A percentile compares a stretch with the other conserved stretches of the same genome.
phyloP scores from a whole-genome alignment of 805 yeast species.

The Lachancea mirantina region DNA sequence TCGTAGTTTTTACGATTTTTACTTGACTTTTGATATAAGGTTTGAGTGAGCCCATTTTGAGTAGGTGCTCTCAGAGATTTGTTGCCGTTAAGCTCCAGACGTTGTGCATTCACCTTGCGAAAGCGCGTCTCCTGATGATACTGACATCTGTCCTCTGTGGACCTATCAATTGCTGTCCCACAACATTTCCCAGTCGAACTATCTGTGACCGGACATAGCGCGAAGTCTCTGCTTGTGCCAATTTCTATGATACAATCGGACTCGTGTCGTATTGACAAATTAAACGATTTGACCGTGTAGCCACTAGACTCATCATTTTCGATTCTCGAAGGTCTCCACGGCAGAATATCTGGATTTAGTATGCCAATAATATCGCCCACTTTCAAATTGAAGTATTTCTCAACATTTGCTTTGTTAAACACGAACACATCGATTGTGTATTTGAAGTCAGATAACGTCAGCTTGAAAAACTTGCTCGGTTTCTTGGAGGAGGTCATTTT shows the following conservation, averaged over 20 bases:
- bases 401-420: constrained; percentile 55
- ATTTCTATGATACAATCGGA: constrained; percentile 57
- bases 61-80: constrained; percentile 52
- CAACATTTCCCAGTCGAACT: constrained; percentile 49
- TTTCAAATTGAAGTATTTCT: constrained; percentile 63
- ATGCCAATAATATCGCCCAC: constrained; percentile 70
- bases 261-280: constrained; percentile 46
- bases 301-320: constrained; percentile 12
- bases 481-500: constrained; percentile 36
- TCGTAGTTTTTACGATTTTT: constrained; percentile 15
- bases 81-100: constrained; percentile 71
- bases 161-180: constrained; percentile 49
- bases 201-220: constrained; percentile 48
- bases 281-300: constrained; percentile 39
- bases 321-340: constrained; percentile 27
- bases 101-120: constrained; percentile 44
- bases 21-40: constrained; percentile 34
- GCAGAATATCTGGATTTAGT: constrained; percentile 62
- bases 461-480: constrained; percentile 48
- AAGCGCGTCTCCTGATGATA: constrained; percentile 60
- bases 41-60: constrained; percentile 36
- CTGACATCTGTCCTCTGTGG: constrained; percentile 53
- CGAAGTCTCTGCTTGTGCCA: constrained; percentile 63
- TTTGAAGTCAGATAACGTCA: constrained; percentile 63
- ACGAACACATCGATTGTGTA: constrained; percentile 53